phyloP scores from a whole-genome alignment of 2,329 filamentous ascomycete species.

The Metarhizium brunneum region DNA sequence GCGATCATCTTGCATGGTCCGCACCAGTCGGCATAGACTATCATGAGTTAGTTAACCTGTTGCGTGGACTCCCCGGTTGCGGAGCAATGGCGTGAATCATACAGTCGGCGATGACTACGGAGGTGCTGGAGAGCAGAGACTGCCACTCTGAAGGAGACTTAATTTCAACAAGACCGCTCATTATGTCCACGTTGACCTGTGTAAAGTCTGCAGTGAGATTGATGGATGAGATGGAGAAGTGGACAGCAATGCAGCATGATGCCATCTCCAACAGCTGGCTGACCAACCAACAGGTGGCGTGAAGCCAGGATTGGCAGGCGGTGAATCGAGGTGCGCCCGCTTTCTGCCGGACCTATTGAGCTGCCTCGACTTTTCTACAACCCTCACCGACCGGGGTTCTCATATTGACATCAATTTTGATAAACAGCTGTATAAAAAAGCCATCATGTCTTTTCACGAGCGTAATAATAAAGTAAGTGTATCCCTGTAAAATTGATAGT shows the following conservation, averaged over 20 bases:
- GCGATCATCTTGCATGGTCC: conserved; percentile 39
- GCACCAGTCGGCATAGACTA: conserved; percentile 51
- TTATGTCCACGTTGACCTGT: conserved; percentile 14
- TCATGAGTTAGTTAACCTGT: conserved; percentile 76
- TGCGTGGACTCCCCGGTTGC: neutral
- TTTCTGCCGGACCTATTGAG: conserved; percentile 19
- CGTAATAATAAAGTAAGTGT: conserved; percentile 21
- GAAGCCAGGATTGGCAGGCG: conserved; percentile 11
- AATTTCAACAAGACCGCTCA: conserved; percentile 46
- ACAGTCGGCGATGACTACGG: conserved; percentile 87
- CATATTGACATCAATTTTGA: neutral
- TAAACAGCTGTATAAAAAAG: neutral
- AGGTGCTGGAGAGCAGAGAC: conserved; percentile 60
- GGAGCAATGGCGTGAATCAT: conserved; percentile 24
- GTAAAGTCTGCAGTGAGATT: neutral
- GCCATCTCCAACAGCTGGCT: neutral
- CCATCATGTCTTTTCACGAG: conserved; percentile 23
- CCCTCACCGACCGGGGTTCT: neutral
- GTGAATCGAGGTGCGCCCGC: neutral
- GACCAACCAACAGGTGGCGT: conserved; percentile 1
- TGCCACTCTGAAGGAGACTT: conserved; percentile 62
- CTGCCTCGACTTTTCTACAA: conserved; percentile 13
- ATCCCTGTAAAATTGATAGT: no score
- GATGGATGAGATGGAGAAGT: neutral
- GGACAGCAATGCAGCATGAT: neutral